Conservation (phyloP, 129 eudicot species). For the Artemisia argyi region DNA sequence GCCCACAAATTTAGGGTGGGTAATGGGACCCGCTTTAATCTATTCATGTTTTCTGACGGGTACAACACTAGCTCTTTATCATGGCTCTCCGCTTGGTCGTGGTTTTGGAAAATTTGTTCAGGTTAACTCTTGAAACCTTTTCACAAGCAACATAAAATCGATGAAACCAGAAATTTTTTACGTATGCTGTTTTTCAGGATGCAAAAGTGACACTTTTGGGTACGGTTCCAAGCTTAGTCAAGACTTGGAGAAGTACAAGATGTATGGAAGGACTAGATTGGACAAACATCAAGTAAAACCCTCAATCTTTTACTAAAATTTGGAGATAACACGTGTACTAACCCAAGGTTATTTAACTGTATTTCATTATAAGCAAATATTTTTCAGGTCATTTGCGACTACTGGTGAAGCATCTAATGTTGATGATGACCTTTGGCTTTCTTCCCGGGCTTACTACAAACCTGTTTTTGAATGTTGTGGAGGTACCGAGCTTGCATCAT, state of each 20-base stretch:
- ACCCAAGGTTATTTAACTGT: slow-evolving; percentile 6
- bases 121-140: slow-evolving; percentile 43
- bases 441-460: slow-evolving; percentile 72
- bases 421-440: slow-evolving; percentile 99
- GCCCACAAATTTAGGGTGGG: slow-evolving; percentile 99
- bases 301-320: not conserved
- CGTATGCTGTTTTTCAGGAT: slow-evolving; percentile 49
- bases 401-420: slow-evolving; percentile 91
- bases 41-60: slow-evolving; percentile 78
- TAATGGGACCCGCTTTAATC: slow-evolving; percentile 83
- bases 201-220: slow-evolving; percentile 83
- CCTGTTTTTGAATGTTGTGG: slow-evolving; percentile 96
- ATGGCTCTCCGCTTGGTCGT: slow-evolving; percentile 89
- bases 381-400: slow-evolving; percentile 59
- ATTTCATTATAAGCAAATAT: slow-evolving; percentile 6
- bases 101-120: slow-evolving; percentile 89
- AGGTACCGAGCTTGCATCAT: slow-evolving; percentile 94
- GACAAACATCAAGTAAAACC: slow-evolving; percentile 73
- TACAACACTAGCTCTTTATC: slow-evolving; percentile 86
- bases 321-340: not conserved
- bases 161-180: not conserved
- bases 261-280: slow-evolving; percentile 95
- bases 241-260: slow-evolving; percentile 78
- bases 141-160: not conserved
- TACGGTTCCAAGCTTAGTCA: slow-evolving; percentile 93